These are phyloP conservation scores for Dunaliella sp. DNA, from an alignment of 139 green algal species.

Conservation along the genomic window DNA sequence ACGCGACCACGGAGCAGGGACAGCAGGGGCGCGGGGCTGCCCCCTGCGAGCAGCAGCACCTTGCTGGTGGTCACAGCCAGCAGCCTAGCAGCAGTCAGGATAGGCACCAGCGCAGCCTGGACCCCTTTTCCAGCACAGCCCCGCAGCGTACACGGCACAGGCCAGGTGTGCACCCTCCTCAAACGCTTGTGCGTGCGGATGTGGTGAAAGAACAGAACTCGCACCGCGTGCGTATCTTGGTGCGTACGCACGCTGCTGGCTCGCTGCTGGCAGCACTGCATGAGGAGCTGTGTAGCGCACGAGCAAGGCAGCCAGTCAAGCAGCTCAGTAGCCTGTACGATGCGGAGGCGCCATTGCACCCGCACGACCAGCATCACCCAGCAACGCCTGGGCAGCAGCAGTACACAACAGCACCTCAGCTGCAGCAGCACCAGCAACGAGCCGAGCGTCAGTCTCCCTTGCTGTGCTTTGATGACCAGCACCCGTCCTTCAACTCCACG, in stretches of 20 bases:
- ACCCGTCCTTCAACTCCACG: too few species aligned
- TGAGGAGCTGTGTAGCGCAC: not conserved
- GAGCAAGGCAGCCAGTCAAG: not conserved
- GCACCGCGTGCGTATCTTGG: conserved; percentile 12
- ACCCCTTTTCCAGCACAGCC: too few species aligned
- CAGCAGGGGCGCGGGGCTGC: too few species aligned
- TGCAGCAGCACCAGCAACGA: not conserved
- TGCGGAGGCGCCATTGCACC: too few species aligned
- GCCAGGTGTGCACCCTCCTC: not conserved
- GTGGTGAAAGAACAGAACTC: conserved; percentile 5
- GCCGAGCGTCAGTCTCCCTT: too few species aligned
- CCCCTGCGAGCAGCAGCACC: not conserved
- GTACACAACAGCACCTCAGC: not conserved
- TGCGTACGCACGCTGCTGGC: not conserved
- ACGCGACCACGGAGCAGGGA: not conserved
- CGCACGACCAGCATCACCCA: not conserved
- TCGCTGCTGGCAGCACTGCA: not conserved
- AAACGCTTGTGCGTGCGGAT: not conserved
- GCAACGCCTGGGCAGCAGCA: not conserved
- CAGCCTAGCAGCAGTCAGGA: not conserved
- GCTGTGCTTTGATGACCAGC: too few species aligned
- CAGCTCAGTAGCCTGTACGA: too few species aligned
- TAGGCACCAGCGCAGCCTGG: not conserved
- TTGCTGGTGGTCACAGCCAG: not conserved
- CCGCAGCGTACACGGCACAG: too few species aligned